phyloP scores from a whole-genome alignment of 805 yeast species.

The Candida sphagnicola region DNA sequence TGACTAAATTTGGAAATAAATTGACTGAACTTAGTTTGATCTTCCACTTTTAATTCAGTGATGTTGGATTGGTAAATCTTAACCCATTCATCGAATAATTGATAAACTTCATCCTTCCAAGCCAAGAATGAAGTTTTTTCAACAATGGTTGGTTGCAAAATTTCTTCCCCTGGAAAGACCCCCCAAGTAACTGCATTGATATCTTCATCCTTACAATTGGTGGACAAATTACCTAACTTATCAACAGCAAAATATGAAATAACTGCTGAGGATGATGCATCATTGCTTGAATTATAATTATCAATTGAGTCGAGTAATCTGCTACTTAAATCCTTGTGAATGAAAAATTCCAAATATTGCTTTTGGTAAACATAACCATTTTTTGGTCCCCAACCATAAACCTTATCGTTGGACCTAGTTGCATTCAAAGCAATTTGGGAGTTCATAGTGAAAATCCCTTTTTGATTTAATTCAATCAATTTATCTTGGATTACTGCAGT shows the following conservation, averaged over 20 bases:
- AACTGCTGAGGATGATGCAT: conserved; percentile 39
- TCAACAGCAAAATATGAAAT: conserved; percentile 78
- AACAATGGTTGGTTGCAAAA: conserved; percentile 92
- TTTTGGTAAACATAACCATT: conserved; percentile 93
- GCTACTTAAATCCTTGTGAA: conserved; percentile 53
- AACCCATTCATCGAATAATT: conserved; percentile 80
- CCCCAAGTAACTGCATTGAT: conserved; percentile 99
- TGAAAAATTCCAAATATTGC: conserved; percentile 83
- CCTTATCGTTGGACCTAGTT: conserved; percentile 59
- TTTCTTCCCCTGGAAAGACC: conserved; percentile 92
- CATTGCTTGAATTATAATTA: conserved; percentile 32
- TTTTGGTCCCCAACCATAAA: conserved; percentile 93
- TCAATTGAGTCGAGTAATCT: conserved; percentile 40
- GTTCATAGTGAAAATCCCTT: conserved; percentile 77
- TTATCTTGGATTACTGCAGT: conserved; percentile 56
- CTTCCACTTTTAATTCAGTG: conserved; percentile 26
- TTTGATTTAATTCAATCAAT: conserved; percentile 59
- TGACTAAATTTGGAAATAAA: conserved; percentile 47
- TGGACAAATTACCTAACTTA: conserved; percentile 49
- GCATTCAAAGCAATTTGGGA: conserved; percentile 95
- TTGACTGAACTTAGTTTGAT: conserved; percentile 28
- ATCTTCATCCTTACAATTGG: conserved; percentile 71
- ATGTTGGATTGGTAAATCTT: conserved; percentile 41
- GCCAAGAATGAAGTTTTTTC: conserved; percentile 90
- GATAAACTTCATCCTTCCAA: conserved; percentile 94